phyloP scores from a whole-genome alignment of 2,329 filamentous ascomycete genomes.

The Paraconiothyrium sp. region DNA sequence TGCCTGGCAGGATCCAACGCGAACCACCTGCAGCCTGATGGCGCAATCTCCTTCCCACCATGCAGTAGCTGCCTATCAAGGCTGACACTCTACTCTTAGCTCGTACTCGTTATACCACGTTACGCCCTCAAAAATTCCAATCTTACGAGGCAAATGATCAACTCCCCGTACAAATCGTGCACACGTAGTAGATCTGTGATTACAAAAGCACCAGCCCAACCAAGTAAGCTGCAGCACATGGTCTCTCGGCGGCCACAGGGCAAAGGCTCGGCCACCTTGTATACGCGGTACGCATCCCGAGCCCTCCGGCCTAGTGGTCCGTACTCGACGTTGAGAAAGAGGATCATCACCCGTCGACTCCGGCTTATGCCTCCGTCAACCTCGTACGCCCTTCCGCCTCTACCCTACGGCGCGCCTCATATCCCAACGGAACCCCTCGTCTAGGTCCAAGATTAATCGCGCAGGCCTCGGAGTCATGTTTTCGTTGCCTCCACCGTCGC shows the following conservation, averaged over 20 bases:
- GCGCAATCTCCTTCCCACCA: background rate
- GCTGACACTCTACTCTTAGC: background rate
- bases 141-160: background rate
- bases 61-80: conserved; percentile 5
- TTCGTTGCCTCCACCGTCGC: background rate
- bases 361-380: background rate
- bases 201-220: background rate
- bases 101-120: conserved; percentile 9
- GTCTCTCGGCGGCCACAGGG: background rate
- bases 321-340: background rate
- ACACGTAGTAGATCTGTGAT: background rate
- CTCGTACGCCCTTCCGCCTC: background rate
- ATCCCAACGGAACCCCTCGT: background rate
- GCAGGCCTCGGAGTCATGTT: background rate
- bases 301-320: background rate
- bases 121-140: background rate
- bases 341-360: background rate
- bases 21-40: conserved; percentile 3
- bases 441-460: background rate
- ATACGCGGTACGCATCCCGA: background rate
- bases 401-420: background rate
- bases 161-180: background rate
- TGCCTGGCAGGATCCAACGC: conserved; percentile 15
- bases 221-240: conserved; percentile 9
- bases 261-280: background rate